Conservation (phyloP, 2,329 filamentous ascomycete species). For the Didymella keratinophila region DNA sequence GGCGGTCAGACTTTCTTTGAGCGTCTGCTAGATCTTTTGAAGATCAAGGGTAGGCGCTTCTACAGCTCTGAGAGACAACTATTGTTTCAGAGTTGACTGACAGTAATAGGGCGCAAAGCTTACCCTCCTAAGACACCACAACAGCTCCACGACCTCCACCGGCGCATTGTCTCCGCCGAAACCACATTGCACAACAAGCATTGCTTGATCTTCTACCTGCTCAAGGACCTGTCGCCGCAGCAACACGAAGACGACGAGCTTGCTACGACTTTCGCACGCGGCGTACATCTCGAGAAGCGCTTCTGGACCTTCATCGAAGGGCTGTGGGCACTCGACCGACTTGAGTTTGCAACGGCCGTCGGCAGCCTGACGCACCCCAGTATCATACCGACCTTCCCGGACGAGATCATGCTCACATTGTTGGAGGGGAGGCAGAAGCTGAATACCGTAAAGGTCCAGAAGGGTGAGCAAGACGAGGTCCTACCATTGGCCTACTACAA, state of each 20-base stretch:
- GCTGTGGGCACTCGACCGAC: slow-evolving; percentile 79
- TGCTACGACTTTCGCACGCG: slow-evolving; percentile 65
- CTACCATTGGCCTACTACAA: slow-evolving; percentile 82
- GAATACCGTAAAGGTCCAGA: slow-evolving; percentile 28
- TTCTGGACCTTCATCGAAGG: slow-evolving; percentile 85
- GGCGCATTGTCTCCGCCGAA: slow-evolving; percentile 70
- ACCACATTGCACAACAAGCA: slow-evolving; percentile 80
- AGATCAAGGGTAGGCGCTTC: slow-evolving; percentile 69
- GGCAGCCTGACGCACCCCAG: slow-evolving; percentile 81
- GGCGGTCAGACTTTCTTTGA: slow-evolving; percentile 81
- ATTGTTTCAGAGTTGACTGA: slow-evolving; percentile 15
- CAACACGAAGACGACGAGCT: slow-evolving; percentile 58
- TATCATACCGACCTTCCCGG: slow-evolving; percentile 79
- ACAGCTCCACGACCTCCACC: slow-evolving; percentile 73
- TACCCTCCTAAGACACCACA: slow-evolving; percentile 78
- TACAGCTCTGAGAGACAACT: neutral
- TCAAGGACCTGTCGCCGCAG: slow-evolving; percentile 73
- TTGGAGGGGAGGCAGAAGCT: slow-evolving; percentile 56
- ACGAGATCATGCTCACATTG: slow-evolving; percentile 78
- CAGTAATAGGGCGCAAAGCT: slow-evolving; percentile 61
- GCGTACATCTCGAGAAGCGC: slow-evolving; percentile 73
- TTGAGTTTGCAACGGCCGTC: slow-evolving; percentile 71
- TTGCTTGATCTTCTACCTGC: slow-evolving; percentile 82
- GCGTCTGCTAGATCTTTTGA: slow-evolving; percentile 73
- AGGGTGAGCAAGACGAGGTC: slow-evolving; percentile 49